Evolutionary conservation across 2,329 filamentous ascomycete species (phyloP), one percentile per base, ranked within the genome.

Genomic region (Diaporthe destruens): DNA sequence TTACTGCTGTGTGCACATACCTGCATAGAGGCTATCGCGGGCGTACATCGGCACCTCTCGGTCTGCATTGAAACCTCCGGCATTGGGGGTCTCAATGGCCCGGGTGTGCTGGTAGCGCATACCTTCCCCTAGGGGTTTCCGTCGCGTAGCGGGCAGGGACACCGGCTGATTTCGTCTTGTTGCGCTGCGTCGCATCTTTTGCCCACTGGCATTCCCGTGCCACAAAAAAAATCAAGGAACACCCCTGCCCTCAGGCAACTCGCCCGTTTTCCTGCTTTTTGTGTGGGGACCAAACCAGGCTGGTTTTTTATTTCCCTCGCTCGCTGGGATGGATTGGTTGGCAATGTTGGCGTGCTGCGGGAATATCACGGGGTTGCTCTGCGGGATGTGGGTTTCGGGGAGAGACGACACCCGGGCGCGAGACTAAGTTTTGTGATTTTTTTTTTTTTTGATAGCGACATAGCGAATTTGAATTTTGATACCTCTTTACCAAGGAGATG

Each of bases 381-480:
- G n/a, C n/a, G n/a, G 39, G 36, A 39, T 39, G 36, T 39, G 36
- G 36, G 12, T 39, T 11, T 11, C 12, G 36, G 36, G 36, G 11
- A 36, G 39, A 3, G 39, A 5, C 8, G 34, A 36, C 11, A 6
- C 34, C 14, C 6, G 39, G 39, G 39, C 14, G 39, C 18, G 6
- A 20, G 23, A 23, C 25, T 18, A 18, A 32, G 34, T 42, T 42
- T 59, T n/a, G 16, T 2, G 8, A 32, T 54, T 36, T 63, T 34
- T n/a, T 63, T 34, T 34, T 34, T 14, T 14, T 42, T 42, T 12
- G 11, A 20, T 23, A 65, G 61, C 61, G 59, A 36, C 51, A 65
- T 42, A 16, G 61, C 61, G 29, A 36, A 18, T 36, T 65, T 51
- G 61, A 65, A 65, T 51, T 65, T 65, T 65, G 61, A 65, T 65